Percentiles rank a stretch among this genome's conserved stretches.
Evolutionary conservation across 768 basidiomycete species (phyloP).

Genomic region (Lentinula lateritia): DNA sequence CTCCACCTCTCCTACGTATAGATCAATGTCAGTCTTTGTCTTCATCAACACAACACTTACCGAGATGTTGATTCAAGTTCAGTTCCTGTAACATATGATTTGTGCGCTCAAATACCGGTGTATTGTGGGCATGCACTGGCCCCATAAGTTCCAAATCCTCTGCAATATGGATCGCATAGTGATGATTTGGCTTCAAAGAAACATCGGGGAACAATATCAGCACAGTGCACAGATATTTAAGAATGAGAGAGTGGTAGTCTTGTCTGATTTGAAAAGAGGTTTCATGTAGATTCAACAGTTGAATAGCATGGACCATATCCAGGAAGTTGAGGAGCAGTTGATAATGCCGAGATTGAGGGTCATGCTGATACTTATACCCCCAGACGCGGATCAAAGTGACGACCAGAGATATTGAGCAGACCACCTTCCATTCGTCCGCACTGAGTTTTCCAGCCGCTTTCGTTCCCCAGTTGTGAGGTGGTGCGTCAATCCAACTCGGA

Average conservation of each 20-base stretch:
- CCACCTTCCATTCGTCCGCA: conserved; percentile 29
- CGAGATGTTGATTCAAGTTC: conserved; percentile 18
- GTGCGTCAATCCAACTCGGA: conserved; percentile 17
- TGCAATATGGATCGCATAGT: conserved; percentile 18
- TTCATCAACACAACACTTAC: conserved; percentile 6
- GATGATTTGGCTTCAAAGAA: conserved; percentile 15
- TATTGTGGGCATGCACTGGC: conserved; percentile 20
- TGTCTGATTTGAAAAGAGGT: conserved; percentile 13
- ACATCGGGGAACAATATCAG: conserved; percentile 13
- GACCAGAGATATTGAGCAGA: conserved; percentile 24
- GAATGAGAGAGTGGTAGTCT: conserved; percentile 16
- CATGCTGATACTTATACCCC: conserved; percentile 10
- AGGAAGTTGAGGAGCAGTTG: conserved; percentile 22
- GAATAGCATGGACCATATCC: conserved; percentile 21
- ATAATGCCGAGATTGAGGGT: conserved; percentile 10
- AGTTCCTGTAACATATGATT: conserved; percentile 18
- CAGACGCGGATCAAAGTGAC: conserved; percentile 31
- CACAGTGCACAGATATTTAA: conserved; percentile 13
- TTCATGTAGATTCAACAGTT: conserved; percentile 15
- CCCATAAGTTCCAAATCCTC: conserved; percentile 16
- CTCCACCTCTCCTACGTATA: conserved; percentile 12
- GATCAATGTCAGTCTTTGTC: not conserved
- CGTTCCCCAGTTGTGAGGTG: conserved; percentile 18
- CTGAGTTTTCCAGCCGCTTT: conserved; percentile 22
- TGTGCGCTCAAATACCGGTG: conserved; percentile 23